Percentiles rank a stretch among this genome's conserved stretches.
These are phyloP conservation scores for Trypanosoma melophagium DNA, from an alignment of 208 protist species.

Conservation along the genomic window DNA sequence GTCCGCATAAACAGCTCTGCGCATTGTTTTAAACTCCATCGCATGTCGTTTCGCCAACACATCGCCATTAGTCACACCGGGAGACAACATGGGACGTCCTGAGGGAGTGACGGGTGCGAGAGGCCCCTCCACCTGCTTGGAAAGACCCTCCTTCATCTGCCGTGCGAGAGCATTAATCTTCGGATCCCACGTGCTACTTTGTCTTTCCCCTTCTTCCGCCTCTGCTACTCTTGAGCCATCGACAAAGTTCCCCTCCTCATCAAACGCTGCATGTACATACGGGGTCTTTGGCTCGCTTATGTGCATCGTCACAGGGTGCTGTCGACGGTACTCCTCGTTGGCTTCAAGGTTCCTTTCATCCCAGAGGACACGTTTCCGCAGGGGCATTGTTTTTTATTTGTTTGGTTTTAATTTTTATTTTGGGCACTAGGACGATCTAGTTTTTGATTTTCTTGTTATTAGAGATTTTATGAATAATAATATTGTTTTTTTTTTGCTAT, in stretches of 20 bases:
- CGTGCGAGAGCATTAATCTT: slow-evolving; percentile 62
- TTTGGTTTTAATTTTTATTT: slow-evolving; percentile 4
- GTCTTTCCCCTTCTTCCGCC: slow-evolving; percentile 17
- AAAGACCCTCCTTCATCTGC: slow-evolving; percentile 54
- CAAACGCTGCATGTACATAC: slow-evolving; percentile 54
- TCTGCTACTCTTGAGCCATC: slow-evolving; percentile 18
- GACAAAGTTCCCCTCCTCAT: slow-evolving; percentile 33
- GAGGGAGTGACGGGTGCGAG: slow-evolving; percentile 51
- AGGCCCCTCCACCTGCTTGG: slow-evolving; percentile 29
- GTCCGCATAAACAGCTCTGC: slow-evolving; percentile 85
- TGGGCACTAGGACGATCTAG: not conserved
- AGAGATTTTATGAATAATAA: not conserved
- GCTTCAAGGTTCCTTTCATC: slow-evolving; percentile 80
- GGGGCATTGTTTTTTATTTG: slow-evolving; percentile 16
- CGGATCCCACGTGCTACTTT: slow-evolving; percentile 61
- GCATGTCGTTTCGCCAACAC: slow-evolving; percentile 49
- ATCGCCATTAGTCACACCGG: slow-evolving; percentile 51
- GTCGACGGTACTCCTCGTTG: slow-evolving; percentile 81
- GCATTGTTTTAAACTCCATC: slow-evolving; percentile 72
- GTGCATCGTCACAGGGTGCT: slow-evolving; percentile 82
- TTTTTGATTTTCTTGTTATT: not conserved
- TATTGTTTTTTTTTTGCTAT: slow-evolving; percentile 3
- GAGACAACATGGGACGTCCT: slow-evolving; percentile 66
- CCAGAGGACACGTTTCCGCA: slow-evolving; percentile 62
- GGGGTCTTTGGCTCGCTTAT: slow-evolving; percentile 90